Evolutionary conservation across 768 basidiomycete genomes (phyloP), one percentile per base, ranked within the genome.

Genomic region (Boletus sensibilis): DNA sequence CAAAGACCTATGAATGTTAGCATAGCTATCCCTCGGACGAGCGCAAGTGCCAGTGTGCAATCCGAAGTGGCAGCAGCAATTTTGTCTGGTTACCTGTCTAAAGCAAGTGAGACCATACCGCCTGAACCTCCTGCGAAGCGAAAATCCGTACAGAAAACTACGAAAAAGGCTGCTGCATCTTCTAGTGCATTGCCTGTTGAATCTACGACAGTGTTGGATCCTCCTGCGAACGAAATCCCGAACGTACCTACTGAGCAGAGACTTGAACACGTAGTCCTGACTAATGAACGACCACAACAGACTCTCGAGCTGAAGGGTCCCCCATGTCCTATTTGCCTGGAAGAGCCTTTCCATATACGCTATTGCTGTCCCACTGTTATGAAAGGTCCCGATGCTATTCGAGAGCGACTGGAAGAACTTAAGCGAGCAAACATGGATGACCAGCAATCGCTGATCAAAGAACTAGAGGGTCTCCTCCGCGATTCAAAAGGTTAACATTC

Each of bases 331-430:
- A 69, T 82, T 21, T 86, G 85, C 66, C 68, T 71, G 20, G 67
- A 67, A 43, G 58, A 60, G 5, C 77, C 80, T 8, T 71, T 74
- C 38, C 85, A 87, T 58, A 69, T 75, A 50, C 78, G 77, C n/a
- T 74, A 74, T 48, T 67, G 66, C 42, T 87, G 85, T 64, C 81
- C 81, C 6, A 65, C 77, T 23, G 72, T 86, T 25, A 55, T 71
- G 25, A 74, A 73, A 37, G 80, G 82, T 11, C 64, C 77, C 0
- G 67, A 70, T 9, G 66, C 76, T 9, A 75, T 86, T 61, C 73
- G 70, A 57, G 69, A 68, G 48, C 81, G 82, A 51, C 66, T 86
- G 41, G 67, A 63, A 9, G 77, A 81, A 57, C 67, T 85, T 20
- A 68, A 73, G 61, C 58, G 70, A 34, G 50, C 43, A 14, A 55